Conservation (phyloP, 2,329 filamentous ascomycete species). For the Chrysosporium keratinophilum region DNA sequence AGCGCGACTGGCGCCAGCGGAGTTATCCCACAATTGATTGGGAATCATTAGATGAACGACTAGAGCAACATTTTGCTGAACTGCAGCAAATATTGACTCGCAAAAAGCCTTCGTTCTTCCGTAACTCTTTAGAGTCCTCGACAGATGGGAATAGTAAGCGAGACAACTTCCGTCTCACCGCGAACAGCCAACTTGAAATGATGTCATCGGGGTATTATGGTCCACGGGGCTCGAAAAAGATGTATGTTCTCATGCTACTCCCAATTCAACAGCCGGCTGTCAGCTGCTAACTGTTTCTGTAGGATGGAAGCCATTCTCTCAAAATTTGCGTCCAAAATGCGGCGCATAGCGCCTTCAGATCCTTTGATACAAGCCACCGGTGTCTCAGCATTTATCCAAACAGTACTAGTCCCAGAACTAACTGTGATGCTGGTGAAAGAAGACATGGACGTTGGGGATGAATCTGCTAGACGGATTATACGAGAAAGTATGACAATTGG, state of each 20-base stretch:
- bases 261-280: background rate
- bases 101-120: conserved; percentile 49
- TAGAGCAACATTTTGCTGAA: conserved; percentile 45
- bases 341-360: conserved; percentile 54
- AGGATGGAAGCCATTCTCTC: conserved; percentile 50
- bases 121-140: conserved; percentile 45
- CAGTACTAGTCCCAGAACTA: conserved; percentile 65
- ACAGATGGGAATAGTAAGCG: conserved; percentile 47
- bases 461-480: conserved; percentile 47
- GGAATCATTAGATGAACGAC: conserved; percentile 49
- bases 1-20: conserved; percentile 39
- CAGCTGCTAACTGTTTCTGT: conserved; percentile 8
- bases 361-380: conserved; percentile 56
- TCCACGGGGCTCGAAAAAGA: conserved; percentile 56
- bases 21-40: conserved; percentile 66
- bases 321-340: conserved; percentile 50
- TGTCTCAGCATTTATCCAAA: conserved; percentile 58
- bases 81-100: conserved; percentile 45
- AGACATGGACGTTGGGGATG: conserved; percentile 43
- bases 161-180: conserved; percentile 49
- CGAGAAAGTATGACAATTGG: conserved; percentile 58
- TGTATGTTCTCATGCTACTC: conserved; percentile 43
- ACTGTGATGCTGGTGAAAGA: conserved; percentile 47
- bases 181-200: conserved; percentile 39
- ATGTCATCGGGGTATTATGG: conserved; percentile 77